Conservation (phyloP, 108 stramenopile genomes). For the Nitzschia inconspicua region DNA sequence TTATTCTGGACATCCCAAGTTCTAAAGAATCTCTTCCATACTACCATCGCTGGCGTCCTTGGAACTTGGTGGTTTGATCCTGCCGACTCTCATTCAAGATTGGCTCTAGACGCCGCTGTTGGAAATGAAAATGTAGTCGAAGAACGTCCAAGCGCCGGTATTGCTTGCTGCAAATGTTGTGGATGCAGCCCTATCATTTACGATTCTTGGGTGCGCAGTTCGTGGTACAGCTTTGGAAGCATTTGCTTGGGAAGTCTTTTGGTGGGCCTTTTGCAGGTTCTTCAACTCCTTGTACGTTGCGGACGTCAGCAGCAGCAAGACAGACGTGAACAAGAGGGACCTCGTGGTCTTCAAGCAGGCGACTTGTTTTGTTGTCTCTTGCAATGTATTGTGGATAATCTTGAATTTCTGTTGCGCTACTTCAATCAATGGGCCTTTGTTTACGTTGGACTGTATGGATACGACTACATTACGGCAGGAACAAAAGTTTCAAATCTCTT, state of each 20-base stretch:
- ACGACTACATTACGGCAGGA: constrained; percentile 66
- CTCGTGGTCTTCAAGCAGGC: neutral
- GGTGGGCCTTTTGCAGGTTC: constrained; percentile 56
- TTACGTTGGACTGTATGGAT: constrained; percentile 69
- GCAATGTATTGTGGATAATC: constrained; percentile 38
- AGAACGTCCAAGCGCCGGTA: neutral
- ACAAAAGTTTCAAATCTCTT: constrained; percentile 55
- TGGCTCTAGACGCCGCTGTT: no score
- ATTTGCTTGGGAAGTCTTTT: constrained; percentile 82
- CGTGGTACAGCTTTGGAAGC: constrained; percentile 61
- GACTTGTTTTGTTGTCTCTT: constrained; percentile 36
- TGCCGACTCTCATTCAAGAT: constrained; percentile 29
- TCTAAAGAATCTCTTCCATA: constrained; percentile 74
- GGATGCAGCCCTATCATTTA: constrained; percentile 35
- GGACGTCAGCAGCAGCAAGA: constrained; percentile 26
- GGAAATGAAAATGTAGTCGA: constrained; percentile 29
- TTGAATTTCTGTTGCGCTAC: constrained; percentile 50
- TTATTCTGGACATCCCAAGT: constrained; percentile 81
- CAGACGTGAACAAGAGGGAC: neutral
- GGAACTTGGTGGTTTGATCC: constrained; percentile 90
- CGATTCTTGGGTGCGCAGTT: constrained; percentile 45
- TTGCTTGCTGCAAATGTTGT: constrained; percentile 26
- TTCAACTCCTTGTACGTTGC: constrained; percentile 28
- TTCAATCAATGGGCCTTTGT: constrained; percentile 67
- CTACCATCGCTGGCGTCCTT: constrained; percentile 79